phyloP scores from a whole-genome alignment of 225 moss, liverwort and hornwort genomes.

The Pseudisothecium myosuroides region DNA sequence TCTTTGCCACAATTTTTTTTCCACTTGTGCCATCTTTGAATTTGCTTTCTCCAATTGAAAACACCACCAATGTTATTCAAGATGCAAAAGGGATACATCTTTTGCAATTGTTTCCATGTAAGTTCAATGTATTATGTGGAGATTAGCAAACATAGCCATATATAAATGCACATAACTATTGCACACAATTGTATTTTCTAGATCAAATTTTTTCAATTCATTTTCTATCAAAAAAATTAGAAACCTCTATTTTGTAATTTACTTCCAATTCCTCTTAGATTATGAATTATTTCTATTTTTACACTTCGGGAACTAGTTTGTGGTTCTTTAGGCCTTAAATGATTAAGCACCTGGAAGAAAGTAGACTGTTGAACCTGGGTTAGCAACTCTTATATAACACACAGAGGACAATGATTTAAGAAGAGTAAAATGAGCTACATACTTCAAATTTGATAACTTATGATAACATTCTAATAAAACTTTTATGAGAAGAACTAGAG shows the following conservation, averaged over 20 bases:
- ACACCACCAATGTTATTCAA: neutral
- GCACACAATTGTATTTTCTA: neutral
- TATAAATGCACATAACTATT: neutral
- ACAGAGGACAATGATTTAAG: accelerated
- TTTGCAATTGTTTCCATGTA: neutral
- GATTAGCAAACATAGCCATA: neutral
- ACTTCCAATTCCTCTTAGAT: accelerated
- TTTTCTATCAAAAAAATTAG: neutral
- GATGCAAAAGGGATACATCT: neutral
- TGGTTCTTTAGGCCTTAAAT: too few relatives aligned
- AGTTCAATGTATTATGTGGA: neutral
- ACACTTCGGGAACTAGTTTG: neutral
- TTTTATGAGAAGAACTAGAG: neutral
- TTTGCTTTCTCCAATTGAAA: neutral
- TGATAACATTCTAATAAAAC: neutral
- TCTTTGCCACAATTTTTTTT: neutral
- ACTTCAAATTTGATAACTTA: neutral
- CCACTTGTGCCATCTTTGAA: neutral
- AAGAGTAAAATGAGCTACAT: neutral
- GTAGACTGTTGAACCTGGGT: accelerated
- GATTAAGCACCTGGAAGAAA: accelerated
- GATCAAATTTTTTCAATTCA: accelerated
- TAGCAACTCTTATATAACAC: neutral
- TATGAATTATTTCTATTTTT: neutral
- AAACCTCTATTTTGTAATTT: accelerated